phyloP scores from a whole-genome alignment of 1,284 basidiomycete genomes.

The Melampsora larici-populina region DNA sequence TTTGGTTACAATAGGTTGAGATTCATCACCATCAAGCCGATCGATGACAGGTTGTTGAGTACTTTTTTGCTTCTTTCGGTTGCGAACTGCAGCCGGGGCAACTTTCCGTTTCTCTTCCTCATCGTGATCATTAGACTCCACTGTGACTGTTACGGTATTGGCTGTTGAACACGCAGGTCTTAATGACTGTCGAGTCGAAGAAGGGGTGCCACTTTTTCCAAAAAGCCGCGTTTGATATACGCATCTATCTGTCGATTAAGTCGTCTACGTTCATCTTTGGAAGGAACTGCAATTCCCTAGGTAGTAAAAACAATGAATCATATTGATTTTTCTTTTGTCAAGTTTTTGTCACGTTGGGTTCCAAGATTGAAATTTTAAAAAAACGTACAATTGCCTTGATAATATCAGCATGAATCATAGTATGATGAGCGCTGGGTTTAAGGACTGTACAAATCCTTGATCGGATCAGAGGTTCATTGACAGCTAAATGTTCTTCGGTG shows the following conservation, averaged over 20 bases:
- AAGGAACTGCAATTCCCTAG: conserved; percentile 36
- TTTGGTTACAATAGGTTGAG: too few species aligned
- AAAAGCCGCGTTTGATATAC: conserved; percentile 40
- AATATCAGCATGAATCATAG: conserved; percentile 48
- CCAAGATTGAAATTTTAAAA: not conserved
- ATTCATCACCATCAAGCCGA: too few species aligned
- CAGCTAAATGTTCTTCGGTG: conserved; percentile 45
- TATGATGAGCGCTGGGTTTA: conserved; percentile 36
- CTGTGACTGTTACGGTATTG: not conserved
- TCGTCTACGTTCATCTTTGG: conserved; percentile 41
- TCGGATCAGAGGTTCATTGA: conserved; percentile 46
- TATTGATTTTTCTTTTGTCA: not conserved
- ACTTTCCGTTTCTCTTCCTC: too few species aligned
- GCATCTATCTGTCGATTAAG: conserved; percentile 38
- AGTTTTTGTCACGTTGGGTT: not conserved
- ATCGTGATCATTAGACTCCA: too few species aligned
- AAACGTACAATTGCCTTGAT: conserved; percentile 47
- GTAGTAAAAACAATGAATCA: not conserved
- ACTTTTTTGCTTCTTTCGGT: too few species aligned
- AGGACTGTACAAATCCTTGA: conserved; percentile 46
- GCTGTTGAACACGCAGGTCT: not conserved
- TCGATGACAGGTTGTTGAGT: too few species aligned
- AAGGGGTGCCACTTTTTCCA: conserved; percentile 27
- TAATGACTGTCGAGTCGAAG: not conserved
- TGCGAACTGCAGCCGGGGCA: too few species aligned